Base-by-base conservation (phyloP, 257 asterid species). In the Penstemon barbatus region DNA sequence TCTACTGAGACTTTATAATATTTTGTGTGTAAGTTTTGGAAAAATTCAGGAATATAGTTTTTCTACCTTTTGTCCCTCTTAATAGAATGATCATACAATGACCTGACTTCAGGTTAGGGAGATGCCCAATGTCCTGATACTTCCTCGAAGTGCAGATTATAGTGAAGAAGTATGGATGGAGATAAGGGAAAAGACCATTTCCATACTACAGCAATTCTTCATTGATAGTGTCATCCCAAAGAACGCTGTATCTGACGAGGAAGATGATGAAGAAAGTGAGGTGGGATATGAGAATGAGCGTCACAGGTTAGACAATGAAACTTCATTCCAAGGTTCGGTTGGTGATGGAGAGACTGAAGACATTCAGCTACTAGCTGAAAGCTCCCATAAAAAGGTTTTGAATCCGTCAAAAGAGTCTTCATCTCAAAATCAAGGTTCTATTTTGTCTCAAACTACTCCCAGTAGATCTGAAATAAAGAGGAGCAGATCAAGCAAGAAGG, bases 121-220 rank as follows among this genome's bases (percentile, higher is more conserved):
- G 89, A 94, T 91, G 98, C 98, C 99, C 82, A 95, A 95, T 81
- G 99, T 91, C 59, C 85, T 95, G 82, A 83, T 95, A 74, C 99
- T 95, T 81, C 99, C 99, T 36, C 91, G 90, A 40, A 95, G 99
- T 81, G 99, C 99, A 18, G 99, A 95, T 82, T 95, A 89, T 68
- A 95, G 99, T 84, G 99, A 95, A 87, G 99, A 95, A 85, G 99
- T 91, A 50, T 95, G 99, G 99, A 86, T 87, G 89, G 99, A 95
- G 84, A 95, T 95, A 67, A 87, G 98, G 82, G 98, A 95, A 82
- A 95, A 91, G 71, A 79, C 96, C 42, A 77, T 91, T 73, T 82
- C 93, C 66, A 84, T 89, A 65, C 79, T 91, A 66, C 97, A 91
- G 59, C 75, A 86, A n/a, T 91, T 87, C 83, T 87, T 94, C 80